Evolutionary conservation across 2,329 filamentous ascomycete genomes (phyloP).

Genomic region (Aschersonia sp.): DNA sequence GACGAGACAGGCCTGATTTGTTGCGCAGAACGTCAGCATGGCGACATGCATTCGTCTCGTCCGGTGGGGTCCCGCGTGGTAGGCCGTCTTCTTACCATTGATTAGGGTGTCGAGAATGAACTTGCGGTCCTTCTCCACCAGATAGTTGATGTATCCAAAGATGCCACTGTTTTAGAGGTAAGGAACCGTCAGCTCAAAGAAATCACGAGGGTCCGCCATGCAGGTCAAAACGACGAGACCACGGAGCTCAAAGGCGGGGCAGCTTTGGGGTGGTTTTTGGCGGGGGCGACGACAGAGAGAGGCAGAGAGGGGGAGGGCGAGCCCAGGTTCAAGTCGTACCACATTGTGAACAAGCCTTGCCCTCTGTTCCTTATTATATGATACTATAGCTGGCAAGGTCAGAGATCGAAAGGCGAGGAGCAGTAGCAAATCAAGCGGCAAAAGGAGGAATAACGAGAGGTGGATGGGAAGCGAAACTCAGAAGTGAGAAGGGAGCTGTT

Average conservation of each 20-base stretch:
- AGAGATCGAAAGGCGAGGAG: not conserved
- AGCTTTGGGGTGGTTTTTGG: not conserved
- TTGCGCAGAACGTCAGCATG: constrained; percentile 7
- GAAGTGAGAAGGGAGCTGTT: not conserved
- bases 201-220: not conserved
- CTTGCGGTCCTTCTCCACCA: constrained; percentile 96
- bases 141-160: constrained; percentile 98
- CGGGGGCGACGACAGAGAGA: not conserved
- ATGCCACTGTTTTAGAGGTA: constrained; percentile 51
- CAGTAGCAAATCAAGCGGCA: constrained; percentile 3
- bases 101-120: constrained; percentile 92
- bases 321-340: constrained; percentile 7
- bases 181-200: constrained; percentile 11
- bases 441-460: not conserved
- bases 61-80: not conserved
- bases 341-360: constrained; percentile 9
- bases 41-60: not conserved
- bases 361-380: constrained; percentile 1
- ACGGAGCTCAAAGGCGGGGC: constrained; percentile 2
- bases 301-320: constrained; percentile 5
- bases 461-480: not conserved
- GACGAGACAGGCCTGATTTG: constrained; percentile 66
- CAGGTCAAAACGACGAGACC: too few relatives aligned
- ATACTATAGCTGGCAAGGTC: not conserved
- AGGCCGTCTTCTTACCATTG: constrained; percentile 55